phyloP scores from a whole-genome alignment of 2,329 filamentous ascomycete species.

The Fusarium proliferatum region DNA sequence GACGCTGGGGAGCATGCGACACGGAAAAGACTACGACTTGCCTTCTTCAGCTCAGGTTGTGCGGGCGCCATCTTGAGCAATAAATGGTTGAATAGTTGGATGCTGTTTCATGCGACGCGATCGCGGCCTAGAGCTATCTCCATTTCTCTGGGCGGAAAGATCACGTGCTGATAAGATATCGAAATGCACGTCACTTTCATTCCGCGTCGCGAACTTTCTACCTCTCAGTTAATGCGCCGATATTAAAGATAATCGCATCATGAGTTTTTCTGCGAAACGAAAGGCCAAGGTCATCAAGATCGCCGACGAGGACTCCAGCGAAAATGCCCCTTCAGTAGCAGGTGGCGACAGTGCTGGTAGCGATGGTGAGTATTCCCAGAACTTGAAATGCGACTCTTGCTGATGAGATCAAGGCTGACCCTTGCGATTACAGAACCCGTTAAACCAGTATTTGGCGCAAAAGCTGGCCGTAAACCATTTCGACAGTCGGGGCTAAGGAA shows the following conservation, averaged over 20 bases:
- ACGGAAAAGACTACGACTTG: constrained; percentile 52
- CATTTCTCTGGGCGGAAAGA: constrained; percentile 41
- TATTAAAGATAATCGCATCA: constrained; percentile 45
- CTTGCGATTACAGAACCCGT: constrained; percentile 45
- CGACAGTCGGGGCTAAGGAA: constrained; percentile 70
- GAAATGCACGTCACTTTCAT: constrained; percentile 39
- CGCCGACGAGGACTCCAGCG: constrained; percentile 66
- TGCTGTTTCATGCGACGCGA: constrained; percentile 47
- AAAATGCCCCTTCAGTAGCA: constrained; percentile 25
- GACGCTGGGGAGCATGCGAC: neutral
- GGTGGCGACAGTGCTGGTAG: constrained; percentile 44
- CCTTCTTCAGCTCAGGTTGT: constrained; percentile 99
- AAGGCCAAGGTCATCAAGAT: constrained; percentile 83
- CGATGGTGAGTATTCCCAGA: constrained; percentile 52
- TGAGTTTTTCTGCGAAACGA: constrained; percentile 68
- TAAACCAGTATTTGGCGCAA: constrained; percentile 55
- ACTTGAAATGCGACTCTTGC: constrained; percentile 42
- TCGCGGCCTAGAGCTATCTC: constrained; percentile 40
- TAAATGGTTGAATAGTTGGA: constrained; percentile 40
- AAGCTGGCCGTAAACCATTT: constrained; percentile 62
- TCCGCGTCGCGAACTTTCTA: constrained; percentile 20
- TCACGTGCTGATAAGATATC: constrained; percentile 65
- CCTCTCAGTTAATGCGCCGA: constrained; percentile 2
- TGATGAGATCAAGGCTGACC: constrained; percentile 53
- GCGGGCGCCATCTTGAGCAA: constrained; percentile 89